Base-by-base conservation (phyloP, 208 protist species). In the Leishmania major region DNA sequence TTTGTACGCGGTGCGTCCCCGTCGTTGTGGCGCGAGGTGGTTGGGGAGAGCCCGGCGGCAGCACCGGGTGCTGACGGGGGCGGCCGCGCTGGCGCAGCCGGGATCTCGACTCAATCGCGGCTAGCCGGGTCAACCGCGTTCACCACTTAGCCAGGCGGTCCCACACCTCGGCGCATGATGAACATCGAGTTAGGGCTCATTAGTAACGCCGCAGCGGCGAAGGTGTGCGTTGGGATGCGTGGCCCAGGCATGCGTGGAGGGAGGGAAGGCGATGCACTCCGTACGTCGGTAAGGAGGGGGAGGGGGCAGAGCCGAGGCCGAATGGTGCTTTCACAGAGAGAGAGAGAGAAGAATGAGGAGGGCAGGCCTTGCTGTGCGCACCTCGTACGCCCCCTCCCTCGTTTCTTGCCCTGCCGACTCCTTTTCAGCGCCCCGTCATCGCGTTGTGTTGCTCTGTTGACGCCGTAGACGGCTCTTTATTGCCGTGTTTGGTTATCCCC, bases 1-100 rank as follows among this genome's bases (percentile, higher is more conserved):
- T 95, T 97, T 86, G 92, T 95, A 43, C 90, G 91, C 19, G 94
- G 94, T 28, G 90, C 86, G 22, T 92, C 92, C 19, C 92, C 94
- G 57, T 67, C 80, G 22, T 96, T 90, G 94, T 96, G 89, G 92
- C 89, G 88, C 2, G 83, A 81, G 74, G 79, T 85, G 0, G 83
- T 84, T 64, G 87, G 78, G 8, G 76, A 84, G 8, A 47, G 78
- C 35, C 0, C 74, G 6, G 51, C 43, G 64, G 53, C 64, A 64
- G 57, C 83, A 28, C 35, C 67, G 8, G 78, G 62, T 7, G 35
- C 72, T 11, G 55, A 62, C 3, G 67, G 62, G 77, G 53, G 35
- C 47, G 51, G 40, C 70, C 6, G 7, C 4, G 40, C 22, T 57
- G n/a, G 49, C 28, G 71, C 45, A 40, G n/a, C 28, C 28, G 71